phyloP scores from a whole-genome alignment of 2,329 filamentous ascomycete genomes.

The Escovopsis sp. region DNA sequence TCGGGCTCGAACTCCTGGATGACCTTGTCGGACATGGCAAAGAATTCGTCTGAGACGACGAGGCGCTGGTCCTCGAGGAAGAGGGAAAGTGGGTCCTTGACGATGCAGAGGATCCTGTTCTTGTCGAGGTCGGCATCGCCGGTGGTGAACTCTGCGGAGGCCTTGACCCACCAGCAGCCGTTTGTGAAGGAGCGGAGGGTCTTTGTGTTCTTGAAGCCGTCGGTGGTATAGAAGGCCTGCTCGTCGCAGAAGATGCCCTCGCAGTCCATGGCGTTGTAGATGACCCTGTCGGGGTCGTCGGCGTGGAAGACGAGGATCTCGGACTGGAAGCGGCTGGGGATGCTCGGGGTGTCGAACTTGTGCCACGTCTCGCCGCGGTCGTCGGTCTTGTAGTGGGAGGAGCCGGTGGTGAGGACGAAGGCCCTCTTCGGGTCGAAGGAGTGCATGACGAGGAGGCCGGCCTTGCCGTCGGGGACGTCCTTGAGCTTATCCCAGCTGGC shows the following conservation, averaged over 20 bases:
- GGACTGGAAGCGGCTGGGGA: constrained; percentile 38
- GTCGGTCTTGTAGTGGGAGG: constrained; percentile 66
- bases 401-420: constrained; percentile 57
- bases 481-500: constrained; percentile 56
- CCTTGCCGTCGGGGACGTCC: constrained; percentile 47
- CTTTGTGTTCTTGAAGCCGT: constrained; percentile 61
- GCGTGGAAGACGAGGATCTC: constrained; percentile 64
- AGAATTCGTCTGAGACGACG: constrained; percentile 71
- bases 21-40: constrained; percentile 35
- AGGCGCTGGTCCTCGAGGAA: constrained; percentile 63
- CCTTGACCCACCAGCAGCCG: constrained; percentile 80
- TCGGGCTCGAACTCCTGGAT: constrained; percentile 58
- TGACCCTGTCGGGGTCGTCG: constrained; percentile 65
- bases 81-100: constrained; percentile 55
- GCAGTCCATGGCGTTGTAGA: constrained; percentile 68
- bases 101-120: constrained; percentile 66
- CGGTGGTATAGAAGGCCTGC: constrained; percentile 58
- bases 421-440: constrained; percentile 65
- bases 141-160: constrained; percentile 56
- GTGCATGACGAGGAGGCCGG: constrained; percentile 56
- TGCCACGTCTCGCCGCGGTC: constrained; percentile 75
- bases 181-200: constrained; percentile 52
- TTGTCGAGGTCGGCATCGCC: constrained; percentile 50
- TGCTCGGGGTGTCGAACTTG: constrained; percentile 49
- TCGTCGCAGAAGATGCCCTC: constrained; percentile 48